Evolutionary conservation across 2,329 filamentous ascomycete species (phyloP).

Genomic region (Clarireedia paspali): DNA sequence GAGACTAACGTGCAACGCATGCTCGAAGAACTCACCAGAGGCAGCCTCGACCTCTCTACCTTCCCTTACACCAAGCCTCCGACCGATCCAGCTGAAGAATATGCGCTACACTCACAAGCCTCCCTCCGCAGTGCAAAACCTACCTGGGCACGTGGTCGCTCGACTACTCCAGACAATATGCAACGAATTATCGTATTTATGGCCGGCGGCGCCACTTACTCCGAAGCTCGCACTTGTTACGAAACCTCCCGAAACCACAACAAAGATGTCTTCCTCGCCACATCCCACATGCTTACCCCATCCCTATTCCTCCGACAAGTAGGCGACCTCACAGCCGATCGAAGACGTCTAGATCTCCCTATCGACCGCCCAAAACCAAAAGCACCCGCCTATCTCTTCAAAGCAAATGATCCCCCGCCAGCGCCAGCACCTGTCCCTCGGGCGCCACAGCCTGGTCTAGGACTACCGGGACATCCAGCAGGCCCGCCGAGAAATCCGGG

Average conservation of each 20-base stretch:
- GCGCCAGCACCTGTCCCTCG: constrained; percentile 27
- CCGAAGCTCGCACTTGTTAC: constrained; percentile 83
- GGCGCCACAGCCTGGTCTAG: not conserved
- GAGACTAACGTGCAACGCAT: constrained; percentile 75
- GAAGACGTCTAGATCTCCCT: constrained; percentile 71
- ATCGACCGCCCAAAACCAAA: constrained; percentile 71
- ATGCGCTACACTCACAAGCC: constrained; percentile 50
- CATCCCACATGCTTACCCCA: constrained; percentile 88
- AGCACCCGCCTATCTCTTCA: constrained; percentile 80
- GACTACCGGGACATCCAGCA: not conserved
- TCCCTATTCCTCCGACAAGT: constrained; percentile 76
- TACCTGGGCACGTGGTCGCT: constrained; percentile 83
- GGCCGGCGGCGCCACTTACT: constrained; percentile 91
- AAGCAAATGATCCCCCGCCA: constrained; percentile 53
- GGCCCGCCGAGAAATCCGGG: constrained; percentile 1
- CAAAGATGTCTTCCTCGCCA: constrained; percentile 80
- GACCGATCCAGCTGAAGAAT: constrained; percentile 50
- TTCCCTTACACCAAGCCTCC: constrained; percentile 72
- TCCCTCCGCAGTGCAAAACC: constrained; percentile 88
- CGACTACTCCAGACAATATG: constrained; percentile 67
- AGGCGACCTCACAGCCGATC: constrained; percentile 68
- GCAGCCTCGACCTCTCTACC: constrained; percentile 54
- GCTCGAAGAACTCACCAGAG: constrained; percentile 65
- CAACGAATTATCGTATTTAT: constrained; percentile 92
- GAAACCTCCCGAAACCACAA: constrained; percentile 66